These are phyloP conservation scores for Ceratobasidium sp. DNA, from an alignment of 1,284 basidiomycete genomes.

Conservation along the genomic window DNA sequence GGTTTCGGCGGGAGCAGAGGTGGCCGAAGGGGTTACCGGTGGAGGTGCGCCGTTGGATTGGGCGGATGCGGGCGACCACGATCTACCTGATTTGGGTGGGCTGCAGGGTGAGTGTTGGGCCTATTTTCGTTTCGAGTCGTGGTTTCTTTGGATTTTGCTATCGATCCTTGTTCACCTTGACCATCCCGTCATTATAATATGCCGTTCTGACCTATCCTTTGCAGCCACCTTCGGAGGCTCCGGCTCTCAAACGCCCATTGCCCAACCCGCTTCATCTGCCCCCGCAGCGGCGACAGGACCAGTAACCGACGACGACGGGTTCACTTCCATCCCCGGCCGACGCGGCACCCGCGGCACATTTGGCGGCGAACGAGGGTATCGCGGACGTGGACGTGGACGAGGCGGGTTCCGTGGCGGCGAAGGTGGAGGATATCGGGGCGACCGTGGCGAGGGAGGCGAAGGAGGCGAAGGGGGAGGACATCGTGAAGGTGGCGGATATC, in stretches of 20 bases:
- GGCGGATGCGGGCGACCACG: slow-evolving; percentile 27
- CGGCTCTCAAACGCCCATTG: slow-evolving; percentile 17
- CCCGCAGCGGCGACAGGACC: neutral
- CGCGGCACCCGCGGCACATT: slow-evolving; percentile 13
- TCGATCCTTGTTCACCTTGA: neutral
- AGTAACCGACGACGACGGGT: slow-evolving; percentile 29
- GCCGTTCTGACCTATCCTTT: neutral
- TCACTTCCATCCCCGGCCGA: slow-evolving; percentile 21
- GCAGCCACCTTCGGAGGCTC: slow-evolving; percentile 36
- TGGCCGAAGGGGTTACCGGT: slow-evolving; percentile 4
- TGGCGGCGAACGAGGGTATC: slow-evolving; percentile 55
- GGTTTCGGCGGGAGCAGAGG: neutral
- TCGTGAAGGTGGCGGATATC: slow-evolving; percentile 22
- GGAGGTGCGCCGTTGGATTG: slow-evolving; percentile 34
- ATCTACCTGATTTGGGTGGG: slow-evolving; percentile 34
- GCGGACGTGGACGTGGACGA: slow-evolving; percentile 47
- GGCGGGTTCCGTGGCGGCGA: slow-evolving; percentile 54
- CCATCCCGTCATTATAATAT: neutral
- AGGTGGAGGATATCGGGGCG: slow-evolving; percentile 53
- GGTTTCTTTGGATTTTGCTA: neutral
- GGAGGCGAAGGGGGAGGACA: slow-evolving; percentile 20
- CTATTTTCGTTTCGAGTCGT: neutral
- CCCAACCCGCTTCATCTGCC: neutral
- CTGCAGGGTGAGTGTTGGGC: slow-evolving; percentile 15
- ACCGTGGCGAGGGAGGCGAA: slow-evolving; percentile 44